These are phyloP conservation scores for Rasamsonia emersonii DNA, from an alignment of 2,329 filamentous ascomycete genomes.

Conservation along the genomic window DNA sequence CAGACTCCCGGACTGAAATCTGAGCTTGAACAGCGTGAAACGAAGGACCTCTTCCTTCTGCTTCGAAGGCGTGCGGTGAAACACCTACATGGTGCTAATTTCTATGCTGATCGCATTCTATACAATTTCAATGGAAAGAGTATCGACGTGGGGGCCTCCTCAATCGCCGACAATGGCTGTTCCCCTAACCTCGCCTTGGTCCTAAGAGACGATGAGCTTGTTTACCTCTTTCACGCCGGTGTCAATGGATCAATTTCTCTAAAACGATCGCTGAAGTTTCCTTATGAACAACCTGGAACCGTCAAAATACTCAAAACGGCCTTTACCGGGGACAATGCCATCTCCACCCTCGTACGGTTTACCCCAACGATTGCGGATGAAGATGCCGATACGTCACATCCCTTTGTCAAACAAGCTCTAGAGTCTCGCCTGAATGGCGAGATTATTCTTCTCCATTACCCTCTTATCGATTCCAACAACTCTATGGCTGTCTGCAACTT, in stretches of 20 bases:
- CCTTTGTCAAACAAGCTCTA: conserved; percentile 26
- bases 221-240: conserved; percentile 19
- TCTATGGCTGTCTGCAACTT: conserved; percentile 20
- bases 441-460: conserved; percentile 22
- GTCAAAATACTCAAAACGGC: conserved; percentile 25
- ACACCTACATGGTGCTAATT: conserved; percentile 29
- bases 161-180: conserved; percentile 13
- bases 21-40: conserved; percentile 12
- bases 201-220: conserved; percentile 19
- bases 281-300: conserved; percentile 17
- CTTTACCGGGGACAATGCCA: conserved; percentile 12
- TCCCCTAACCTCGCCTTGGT: conserved; percentile 19
- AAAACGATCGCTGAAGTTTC: conserved; percentile 13
- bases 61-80: conserved; percentile 22
- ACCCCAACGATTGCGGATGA: conserved; percentile 15
- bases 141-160: conserved; percentile 28
- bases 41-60: conserved; percentile 22
- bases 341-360: conserved; percentile 27
- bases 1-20: conserved; percentile 24
- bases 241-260: conserved; percentile 11
- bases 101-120: conserved; percentile 20
- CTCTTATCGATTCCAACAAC: conserved; percentile 8
- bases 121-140: conserved; percentile 17
- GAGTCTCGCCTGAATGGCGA: conserved; percentile 13
- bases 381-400: conserved; percentile 15